Percentiles rank a stretch among this genome's conserved stretches.
These are phyloP conservation scores for Pythium sp. DNA, from an alignment of 352 stramenopile species.

Conservation along the genomic window DNA sequence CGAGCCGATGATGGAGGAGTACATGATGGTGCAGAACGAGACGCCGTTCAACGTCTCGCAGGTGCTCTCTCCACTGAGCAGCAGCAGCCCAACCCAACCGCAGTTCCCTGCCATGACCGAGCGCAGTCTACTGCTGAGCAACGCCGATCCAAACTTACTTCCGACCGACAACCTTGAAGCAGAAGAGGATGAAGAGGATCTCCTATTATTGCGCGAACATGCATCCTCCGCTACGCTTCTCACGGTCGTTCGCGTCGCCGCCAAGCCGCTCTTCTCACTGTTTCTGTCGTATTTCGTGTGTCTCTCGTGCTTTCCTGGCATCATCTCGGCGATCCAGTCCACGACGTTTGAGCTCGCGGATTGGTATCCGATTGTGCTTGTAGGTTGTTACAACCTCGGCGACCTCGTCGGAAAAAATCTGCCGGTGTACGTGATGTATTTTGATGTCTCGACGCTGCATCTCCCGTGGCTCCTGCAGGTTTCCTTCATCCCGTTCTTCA, in stretches of 20 bases:
- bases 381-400: slow-evolving; percentile 72
- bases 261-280: slow-evolving; percentile 77
- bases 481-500: slow-evolving; percentile 70
- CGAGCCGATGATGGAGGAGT: slow-evolving; percentile 61
- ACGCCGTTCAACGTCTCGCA: slow-evolving; percentile 44
- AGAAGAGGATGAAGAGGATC: slow-evolving; percentile 32
- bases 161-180: not conserved
- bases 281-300: slow-evolving; percentile 79
- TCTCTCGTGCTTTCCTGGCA: slow-evolving; percentile 74
- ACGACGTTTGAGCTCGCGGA: slow-evolving; percentile 51
- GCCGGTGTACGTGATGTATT: slow-evolving; percentile 66
- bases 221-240: slow-evolving; percentile 45
- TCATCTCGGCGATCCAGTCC: slow-evolving; percentile 70
- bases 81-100: slow-evolving; percentile 21
- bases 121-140: slow-evolving; percentile 40
- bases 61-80: slow-evolving; percentile 53
- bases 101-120: slow-evolving; percentile 30
- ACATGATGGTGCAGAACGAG: slow-evolving; percentile 62
- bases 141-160: slow-evolving; percentile 12
- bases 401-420: slow-evolving; percentile 82
- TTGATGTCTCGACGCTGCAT: slow-evolving; percentile 66
- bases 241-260: slow-evolving; percentile 54
- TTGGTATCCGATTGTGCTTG: slow-evolving; percentile 77
- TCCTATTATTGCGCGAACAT: slow-evolving; percentile 34
- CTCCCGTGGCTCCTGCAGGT: slow-evolving; percentile 61